phyloP scores from a whole-genome alignment of 208 protist species.

The Leishmania tarentolae region DNA sequence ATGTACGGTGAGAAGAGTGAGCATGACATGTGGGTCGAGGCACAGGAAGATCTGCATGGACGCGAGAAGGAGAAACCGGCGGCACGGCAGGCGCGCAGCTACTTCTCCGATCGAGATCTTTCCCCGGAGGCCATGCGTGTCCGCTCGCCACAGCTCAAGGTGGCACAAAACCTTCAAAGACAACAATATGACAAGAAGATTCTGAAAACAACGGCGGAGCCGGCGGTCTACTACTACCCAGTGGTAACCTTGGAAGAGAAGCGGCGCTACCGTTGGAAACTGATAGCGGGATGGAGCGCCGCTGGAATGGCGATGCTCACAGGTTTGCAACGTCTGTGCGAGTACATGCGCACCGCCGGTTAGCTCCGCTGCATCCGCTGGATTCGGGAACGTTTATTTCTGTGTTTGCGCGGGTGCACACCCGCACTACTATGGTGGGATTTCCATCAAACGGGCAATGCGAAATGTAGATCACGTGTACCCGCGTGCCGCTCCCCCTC shows the following conservation, averaged over 20 bases:
- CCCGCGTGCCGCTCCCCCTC: neutral
- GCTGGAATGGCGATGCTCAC: constrained; percentile 14
- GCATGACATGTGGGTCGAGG: constrained; percentile 53
- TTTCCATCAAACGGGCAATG: neutral
- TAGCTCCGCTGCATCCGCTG: constrained; percentile 5
- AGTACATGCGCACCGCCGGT: constrained; percentile 49
- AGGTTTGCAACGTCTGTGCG: constrained; percentile 8
- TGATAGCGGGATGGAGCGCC: constrained; percentile 25
- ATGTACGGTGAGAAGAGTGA: constrained; percentile 62
- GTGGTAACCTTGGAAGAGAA: constrained; percentile 38
- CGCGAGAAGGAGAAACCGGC: constrained; percentile 58
- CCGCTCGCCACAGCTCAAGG: constrained; percentile 67
- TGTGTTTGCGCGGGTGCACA: neutral
- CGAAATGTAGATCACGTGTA: neutral
- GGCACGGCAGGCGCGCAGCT: constrained; percentile 67
- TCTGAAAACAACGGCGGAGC: constrained; percentile 67
- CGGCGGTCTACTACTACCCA: constrained; percentile 76
- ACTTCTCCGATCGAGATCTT: constrained; percentile 69
- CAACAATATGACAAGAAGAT: constrained; percentile 64
- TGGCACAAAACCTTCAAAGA: constrained; percentile 56
- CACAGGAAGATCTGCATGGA: constrained; percentile 67
- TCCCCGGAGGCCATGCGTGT: constrained; percentile 59
- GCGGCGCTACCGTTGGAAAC: constrained; percentile 21
- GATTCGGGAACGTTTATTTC: neutral
- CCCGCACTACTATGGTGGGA: neutral